Evolutionary conservation across 2,329 filamentous ascomycete genomes (phyloP).

Genomic region (Arachnomyces sp.): DNA sequence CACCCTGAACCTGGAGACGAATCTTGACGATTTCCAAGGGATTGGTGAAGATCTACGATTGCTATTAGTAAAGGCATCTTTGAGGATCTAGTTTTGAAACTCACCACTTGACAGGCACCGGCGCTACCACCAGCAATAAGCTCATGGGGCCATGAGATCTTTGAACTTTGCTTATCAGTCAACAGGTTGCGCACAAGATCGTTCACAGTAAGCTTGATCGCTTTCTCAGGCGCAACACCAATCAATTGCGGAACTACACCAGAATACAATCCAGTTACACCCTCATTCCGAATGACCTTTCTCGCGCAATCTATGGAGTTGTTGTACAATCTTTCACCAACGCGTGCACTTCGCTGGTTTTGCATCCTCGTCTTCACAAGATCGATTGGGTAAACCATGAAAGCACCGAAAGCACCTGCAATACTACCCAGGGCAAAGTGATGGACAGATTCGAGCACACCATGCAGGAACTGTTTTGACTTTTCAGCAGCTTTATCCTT

Average conservation of each 20-base stretch:
- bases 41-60: constrained; percentile 81
- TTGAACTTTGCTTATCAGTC: constrained; percentile 63
- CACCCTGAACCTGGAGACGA: constrained; percentile 91
- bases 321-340: constrained; percentile 86
- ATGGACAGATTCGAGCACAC: constrained; percentile 69
- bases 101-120: constrained; percentile 90
- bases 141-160: constrained; percentile 65
- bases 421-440: constrained; percentile 85
- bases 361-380: constrained; percentile 98
- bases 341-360: constrained; percentile 78
- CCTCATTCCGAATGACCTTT: constrained; percentile 91
- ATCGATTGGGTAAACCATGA: constrained; percentile 99
- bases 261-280: constrained; percentile 81
- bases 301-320: constrained; percentile 93
- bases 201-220: constrained; percentile 98
- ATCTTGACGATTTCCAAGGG: constrained; percentile 99
- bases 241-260: constrained; percentile 92
- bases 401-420: constrained; percentile 93
- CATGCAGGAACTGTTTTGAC: constrained; percentile 52
- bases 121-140: constrained; percentile 81
- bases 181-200: constrained; percentile 75
- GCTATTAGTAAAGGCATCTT: constrained; percentile 9
- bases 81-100: constrained; percentile 30
- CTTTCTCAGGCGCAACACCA: constrained; percentile 97
- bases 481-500: constrained; percentile 49